A percentile compares a stretch with the other conserved stretches of the same genome.
Conservation (phyloP, 106 monocot genomes). For the Phalaenopsis equestris region DNA sequence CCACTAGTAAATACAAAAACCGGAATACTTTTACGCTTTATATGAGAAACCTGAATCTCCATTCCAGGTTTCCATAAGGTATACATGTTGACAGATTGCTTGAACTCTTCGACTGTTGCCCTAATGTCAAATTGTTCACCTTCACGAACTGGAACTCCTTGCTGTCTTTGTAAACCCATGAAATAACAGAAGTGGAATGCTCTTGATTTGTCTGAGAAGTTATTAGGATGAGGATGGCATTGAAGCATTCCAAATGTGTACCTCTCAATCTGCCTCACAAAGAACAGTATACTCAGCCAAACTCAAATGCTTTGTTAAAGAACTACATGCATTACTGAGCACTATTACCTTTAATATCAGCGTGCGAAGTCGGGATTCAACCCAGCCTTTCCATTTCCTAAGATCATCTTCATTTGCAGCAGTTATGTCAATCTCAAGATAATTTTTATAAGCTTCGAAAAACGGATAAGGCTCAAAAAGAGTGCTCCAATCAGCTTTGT, state of each 20-base stretch:
- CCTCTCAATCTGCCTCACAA: constrained; percentile 61
- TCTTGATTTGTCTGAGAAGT: constrained; percentile 55
- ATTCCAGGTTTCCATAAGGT: constrained; percentile 65
- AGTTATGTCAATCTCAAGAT: constrained; percentile 70
- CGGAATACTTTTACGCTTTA: constrained; percentile 62
- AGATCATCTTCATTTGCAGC: constrained; percentile 85
- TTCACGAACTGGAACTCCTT: constrained; percentile 42
- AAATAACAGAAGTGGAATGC: constrained; percentile 59
- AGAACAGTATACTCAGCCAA: not conserved
- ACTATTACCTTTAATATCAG: constrained; percentile 71
- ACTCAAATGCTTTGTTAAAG: not conserved
- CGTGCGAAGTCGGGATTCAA: constrained; percentile 82
- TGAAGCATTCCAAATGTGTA: constrained; percentile 79
- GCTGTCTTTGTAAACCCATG: constrained; percentile 85
- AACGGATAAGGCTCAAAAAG: constrained; percentile 83
- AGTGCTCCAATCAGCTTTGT: constrained; percentile 59
- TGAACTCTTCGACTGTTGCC: constrained; percentile 75
- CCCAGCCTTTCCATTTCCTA: constrained; percentile 95
- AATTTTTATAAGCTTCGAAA: constrained; percentile 87
- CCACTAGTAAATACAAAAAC: constrained; percentile 84
- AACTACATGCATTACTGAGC: not conserved
- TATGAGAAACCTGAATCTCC: constrained; percentile 80
- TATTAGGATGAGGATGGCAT: constrained; percentile 79
- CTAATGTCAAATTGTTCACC: constrained; percentile 81
- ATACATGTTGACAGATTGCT: constrained; percentile 35